Evolutionary conservation across 352 stramenopile genomes (phyloP), one percentile per base, ranked within the genome.

Genomic region (Plasmopara muralis): DNA sequence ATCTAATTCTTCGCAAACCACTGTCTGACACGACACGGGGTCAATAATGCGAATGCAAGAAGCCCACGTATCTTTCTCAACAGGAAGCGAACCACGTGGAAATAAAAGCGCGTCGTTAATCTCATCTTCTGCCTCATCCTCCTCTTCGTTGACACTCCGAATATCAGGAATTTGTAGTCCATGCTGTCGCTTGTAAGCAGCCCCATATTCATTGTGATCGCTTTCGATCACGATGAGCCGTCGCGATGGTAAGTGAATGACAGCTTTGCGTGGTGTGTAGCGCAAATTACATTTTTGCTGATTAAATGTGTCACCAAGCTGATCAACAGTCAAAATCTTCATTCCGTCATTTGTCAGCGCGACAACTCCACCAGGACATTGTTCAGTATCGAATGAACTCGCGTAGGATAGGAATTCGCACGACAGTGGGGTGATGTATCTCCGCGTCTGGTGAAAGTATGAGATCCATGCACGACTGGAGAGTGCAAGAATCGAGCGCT

Each of bases 1-100:
- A 35, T 89, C 83, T 31, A 98, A 74, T 61, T 98, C 94, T 47
- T 98, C 74, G 45, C 93, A 90, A 29, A 89, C 68, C 9, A 95
- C 71, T 0, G 84, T 96, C 30, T 90, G 71, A 51, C 74, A 85
- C 15, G 93, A 85, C 3, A 87, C 73, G n/a, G 95, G 95, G 64
- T 99, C 96, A 34, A 99, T 64, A 38, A 99, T 87, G n/a, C 96
- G 94, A 34, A 99, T 69, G 60, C 95, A 99, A 7, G 93, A 98
- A 15, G 96, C 96, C 97, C 97, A 99, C 43, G 90, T 86, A 53
- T 72, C 70, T 25, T 74, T 74, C 37, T 85, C 78, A 20, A 53
- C 52, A 2, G 84, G 75, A 28, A 92, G 56, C 0, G 74, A 72
- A 4, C 70, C 76, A 42, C 77, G 78, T 30, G 80, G 72, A 48